Percentiles rank a stretch among this genome's conserved stretches.
These are phyloP conservation scores for Poterioochromonas sp. DNA, from an alignment of 352 stramenopile genomes.

Conservation along the genomic window DNA sequence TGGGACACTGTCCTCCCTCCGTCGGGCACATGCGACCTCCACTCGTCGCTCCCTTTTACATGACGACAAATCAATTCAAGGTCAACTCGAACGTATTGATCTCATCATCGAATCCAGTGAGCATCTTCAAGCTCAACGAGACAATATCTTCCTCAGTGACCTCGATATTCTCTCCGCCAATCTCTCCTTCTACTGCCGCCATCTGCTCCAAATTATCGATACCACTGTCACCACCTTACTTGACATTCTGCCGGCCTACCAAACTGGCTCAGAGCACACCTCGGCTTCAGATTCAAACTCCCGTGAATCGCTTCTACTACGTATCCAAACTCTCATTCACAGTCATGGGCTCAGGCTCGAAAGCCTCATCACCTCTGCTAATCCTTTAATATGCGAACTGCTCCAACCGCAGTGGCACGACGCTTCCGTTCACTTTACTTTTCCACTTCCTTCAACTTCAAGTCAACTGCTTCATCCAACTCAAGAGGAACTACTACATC, in stretches of 20 bases:
- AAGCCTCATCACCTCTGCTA: constrained; percentile 26
- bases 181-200: constrained; percentile 21
- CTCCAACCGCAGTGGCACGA: constrained; percentile 22
- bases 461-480: constrained; percentile 23
- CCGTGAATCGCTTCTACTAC: not conserved
- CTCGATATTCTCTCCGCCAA: constrained; percentile 20
- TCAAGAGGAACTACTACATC: constrained; percentile 11
- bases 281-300: not conserved
- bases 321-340: constrained; percentile 26
- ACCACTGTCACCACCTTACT: constrained; percentile 20
- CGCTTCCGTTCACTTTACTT: constrained; percentile 14
- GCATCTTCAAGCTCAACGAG: constrained; percentile 26
- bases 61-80: constrained; percentile 24
- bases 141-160: constrained; percentile 26
- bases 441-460: constrained; percentile 27
- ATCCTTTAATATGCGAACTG: constrained; percentile 27
- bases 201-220: constrained; percentile 25
- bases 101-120: constrained; percentile 25
- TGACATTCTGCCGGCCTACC: constrained; percentile 2
- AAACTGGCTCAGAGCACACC: constrained; percentile 3
- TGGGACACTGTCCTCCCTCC: constrained; percentile 14
- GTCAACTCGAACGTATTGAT: constrained; percentile 24
- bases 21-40: constrained; percentile 20
- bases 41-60: constrained; percentile 16
- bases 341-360: constrained; percentile 28